phyloP scores from a whole-genome alignment of 345 rosid species.

The Eucalyptus polyanthemos region DNA sequence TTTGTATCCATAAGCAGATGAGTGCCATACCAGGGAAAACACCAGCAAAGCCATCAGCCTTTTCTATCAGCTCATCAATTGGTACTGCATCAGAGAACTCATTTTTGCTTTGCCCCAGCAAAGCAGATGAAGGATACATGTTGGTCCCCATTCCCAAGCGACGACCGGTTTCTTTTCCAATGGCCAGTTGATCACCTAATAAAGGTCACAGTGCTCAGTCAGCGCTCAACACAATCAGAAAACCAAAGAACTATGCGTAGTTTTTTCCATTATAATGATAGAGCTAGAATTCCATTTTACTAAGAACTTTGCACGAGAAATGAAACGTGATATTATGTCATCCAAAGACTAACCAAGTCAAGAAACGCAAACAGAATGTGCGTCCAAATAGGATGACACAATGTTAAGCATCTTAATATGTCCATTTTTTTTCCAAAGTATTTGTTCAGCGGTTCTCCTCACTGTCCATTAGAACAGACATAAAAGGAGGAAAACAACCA shows the following conservation, averaged over 20 bases:
- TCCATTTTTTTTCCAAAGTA: not conserved
- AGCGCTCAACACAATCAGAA: not conserved
- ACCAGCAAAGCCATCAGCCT: constrained; percentile 99
- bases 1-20: not conserved
- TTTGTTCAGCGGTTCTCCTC: not conserved
- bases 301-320: not conserved
- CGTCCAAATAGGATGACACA: not conserved
- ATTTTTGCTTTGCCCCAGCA: constrained; percentile 88
- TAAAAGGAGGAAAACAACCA: not conserved
- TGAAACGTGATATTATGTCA: not conserved
- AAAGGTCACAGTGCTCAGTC: not conserved
- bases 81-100: constrained; percentile 76
- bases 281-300: not conserved
- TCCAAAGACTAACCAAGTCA: not conserved
- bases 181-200: constrained; percentile 94
- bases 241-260: not conserved
- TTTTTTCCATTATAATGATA: not conserved
- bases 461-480: not conserved
- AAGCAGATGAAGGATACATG: constrained; percentile 96
- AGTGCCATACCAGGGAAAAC: constrained; percentile 81
- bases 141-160: constrained; percentile 99
- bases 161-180: constrained; percentile 97
- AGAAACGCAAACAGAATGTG: not conserved
- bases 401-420: not conserved
- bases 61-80: constrained; percentile 88